Evolutionary conservation across 2,329 filamentous ascomycete species (phyloP).

Genomic region (Fusarium subtropicale): DNA sequence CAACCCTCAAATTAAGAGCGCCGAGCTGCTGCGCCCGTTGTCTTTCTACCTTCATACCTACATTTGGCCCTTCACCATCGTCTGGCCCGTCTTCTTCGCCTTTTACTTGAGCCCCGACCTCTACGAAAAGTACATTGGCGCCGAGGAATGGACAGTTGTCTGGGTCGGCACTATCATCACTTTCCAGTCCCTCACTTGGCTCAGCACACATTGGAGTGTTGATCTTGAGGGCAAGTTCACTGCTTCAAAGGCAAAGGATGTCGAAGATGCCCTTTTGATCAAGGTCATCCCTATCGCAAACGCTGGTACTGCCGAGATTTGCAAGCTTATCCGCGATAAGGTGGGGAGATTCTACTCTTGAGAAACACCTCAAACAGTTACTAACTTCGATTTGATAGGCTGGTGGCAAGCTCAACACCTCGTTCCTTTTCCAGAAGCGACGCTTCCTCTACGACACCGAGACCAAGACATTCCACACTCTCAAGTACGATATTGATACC

Average conservation of each 20-base stretch:
- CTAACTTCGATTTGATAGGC: conserved; percentile 56
- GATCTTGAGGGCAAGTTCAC: conserved; percentile 86
- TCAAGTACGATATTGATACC: conserved; percentile 84
- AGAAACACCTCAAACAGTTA: conserved; percentile 8
- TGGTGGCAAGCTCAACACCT: conserved; percentile 79
- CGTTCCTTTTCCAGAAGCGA: conserved; percentile 98
- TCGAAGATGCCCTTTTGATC: conserved; percentile 84
- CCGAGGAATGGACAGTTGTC: conserved; percentile 98
- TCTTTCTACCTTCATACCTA: conserved; percentile 86
- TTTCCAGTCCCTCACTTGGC: conserved; percentile 87
- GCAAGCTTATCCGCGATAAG: conserved; percentile 80
- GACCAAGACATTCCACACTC: conserved; percentile 80
- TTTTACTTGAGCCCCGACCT: conserved; percentile 85
- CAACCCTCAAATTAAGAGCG: conserved; percentile 87
- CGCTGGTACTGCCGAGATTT: conserved; percentile 90
- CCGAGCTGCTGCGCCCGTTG: conserved; percentile 88
- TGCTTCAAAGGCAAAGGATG: conserved; percentile 73
- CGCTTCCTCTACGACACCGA: conserved; percentile 86
- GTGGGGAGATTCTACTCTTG: conserved; percentile 52
- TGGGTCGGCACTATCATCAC: conserved; percentile 92
- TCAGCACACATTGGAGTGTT: conserved; percentile 98
- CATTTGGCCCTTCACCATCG: conserved; percentile 89
- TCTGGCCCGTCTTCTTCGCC: conserved; percentile 92
- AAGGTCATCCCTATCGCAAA: conserved; percentile 93
- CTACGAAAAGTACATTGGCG: conserved; percentile 91